Conservation (phyloP, 768 basidiomycete genomes). For the Lentinula edodes region DNA sequence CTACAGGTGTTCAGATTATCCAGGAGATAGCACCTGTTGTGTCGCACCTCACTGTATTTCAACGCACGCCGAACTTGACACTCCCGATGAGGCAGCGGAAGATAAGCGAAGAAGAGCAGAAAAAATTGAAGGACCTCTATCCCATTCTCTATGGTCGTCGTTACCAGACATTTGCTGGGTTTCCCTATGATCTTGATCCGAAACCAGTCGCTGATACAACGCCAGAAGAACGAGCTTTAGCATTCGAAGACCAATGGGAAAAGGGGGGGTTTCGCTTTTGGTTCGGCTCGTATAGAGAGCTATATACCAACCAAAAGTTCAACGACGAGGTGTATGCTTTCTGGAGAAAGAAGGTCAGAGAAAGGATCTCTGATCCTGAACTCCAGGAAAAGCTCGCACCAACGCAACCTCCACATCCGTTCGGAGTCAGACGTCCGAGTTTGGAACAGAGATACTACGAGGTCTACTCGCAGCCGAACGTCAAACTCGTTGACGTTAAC, state of each 20-base stretch:
- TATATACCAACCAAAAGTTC: not conserved
- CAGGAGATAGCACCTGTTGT: constrained; percentile 6
- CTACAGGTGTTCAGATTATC: constrained; percentile 5
- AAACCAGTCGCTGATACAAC: constrained; percentile 1
- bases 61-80: constrained; percentile 7
- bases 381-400: constrained; percentile 7
- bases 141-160: not conserved
- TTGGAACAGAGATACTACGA: constrained; percentile 7
- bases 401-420: constrained; percentile 3
- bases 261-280: constrained; percentile 9
- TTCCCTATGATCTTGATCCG: not conserved
- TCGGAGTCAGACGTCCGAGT: constrained; percentile 1
- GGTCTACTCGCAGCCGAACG: constrained; percentile 5
- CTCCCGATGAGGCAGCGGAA: constrained; percentile 4
- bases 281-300: constrained; percentile 4
- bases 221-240: constrained; percentile 9
- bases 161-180: constrained; percentile 2
- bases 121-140: not conserved
- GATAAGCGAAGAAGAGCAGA: not conserved
- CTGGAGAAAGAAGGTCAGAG: constrained; percentile 3
- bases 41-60: constrained; percentile 11
- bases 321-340: constrained; percentile 6
- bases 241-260: constrained; percentile 10
- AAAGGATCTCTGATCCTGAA: not conserved
- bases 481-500: constrained; percentile 4